Conservation (phyloP, 2,329 filamentous ascomycete genomes). For the Paracorniculantispora psalliotae region DNA sequence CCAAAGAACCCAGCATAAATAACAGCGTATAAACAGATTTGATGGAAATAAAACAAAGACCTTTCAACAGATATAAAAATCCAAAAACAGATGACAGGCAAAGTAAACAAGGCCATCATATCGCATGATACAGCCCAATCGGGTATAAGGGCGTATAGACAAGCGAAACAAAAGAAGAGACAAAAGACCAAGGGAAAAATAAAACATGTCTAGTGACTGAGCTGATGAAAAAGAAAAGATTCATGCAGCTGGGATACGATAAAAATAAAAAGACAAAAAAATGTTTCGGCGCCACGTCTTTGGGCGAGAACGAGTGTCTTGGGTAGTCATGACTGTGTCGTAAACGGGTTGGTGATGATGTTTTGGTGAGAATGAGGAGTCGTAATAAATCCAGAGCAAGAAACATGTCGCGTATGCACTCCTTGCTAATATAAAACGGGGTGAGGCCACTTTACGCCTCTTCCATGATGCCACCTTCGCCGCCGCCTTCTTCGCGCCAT, state of each 20-base stretch:
- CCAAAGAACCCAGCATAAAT: neutral
- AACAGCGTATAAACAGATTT: neutral
- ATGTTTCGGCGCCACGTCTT: slow-evolving; percentile 1
- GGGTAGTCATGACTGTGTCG: slow-evolving; percentile 11
- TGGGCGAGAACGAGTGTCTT: slow-evolving; percentile 7
- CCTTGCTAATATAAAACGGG: neutral
- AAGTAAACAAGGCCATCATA: slow-evolving; percentile 8
- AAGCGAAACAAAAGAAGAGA: neutral
- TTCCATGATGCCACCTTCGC: slow-evolving; percentile 60
- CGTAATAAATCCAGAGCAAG: slow-evolving; percentile 2
- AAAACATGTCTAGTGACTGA: slow-evolving; percentile 12
- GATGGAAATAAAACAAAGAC: neutral
- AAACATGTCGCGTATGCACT: neutral
- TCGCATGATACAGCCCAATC: slow-evolving; percentile 11
- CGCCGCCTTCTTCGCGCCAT: slow-evolving; percentile 83
- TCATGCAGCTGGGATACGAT: neutral
- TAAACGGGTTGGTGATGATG: slow-evolving; percentile 3
- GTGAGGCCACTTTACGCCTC: slow-evolving; percentile 40
- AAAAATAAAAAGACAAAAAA: too few species aligned
- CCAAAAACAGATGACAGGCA: too few species aligned
- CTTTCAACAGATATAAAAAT: too few species aligned
- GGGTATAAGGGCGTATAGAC: slow-evolving; percentile 8
- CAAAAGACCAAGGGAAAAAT: neutral
- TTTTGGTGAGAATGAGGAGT: neutral
- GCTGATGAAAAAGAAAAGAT: slow-evolving; percentile 11